A percentile compares a stretch with the other conserved stretches of the same genome.
Conservation (phyloP, 805 yeast species). For the Tetrapisispora phaffii region DNA sequence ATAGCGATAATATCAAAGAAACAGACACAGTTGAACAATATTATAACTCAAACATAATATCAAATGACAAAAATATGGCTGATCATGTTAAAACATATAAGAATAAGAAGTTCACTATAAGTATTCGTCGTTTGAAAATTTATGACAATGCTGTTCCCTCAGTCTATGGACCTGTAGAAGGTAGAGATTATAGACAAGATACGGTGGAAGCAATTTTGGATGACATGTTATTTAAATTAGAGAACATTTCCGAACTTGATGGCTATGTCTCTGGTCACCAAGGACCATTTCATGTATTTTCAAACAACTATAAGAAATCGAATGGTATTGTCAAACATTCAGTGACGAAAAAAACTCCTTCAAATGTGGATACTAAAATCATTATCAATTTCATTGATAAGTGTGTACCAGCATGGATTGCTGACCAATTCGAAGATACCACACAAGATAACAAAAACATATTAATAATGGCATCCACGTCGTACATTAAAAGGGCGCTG, state of each 20-base stretch:
- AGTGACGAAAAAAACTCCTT: background rate
- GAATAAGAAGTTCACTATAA: constrained; percentile 19
- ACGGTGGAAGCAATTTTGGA: constrained; percentile 16
- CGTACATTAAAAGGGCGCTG: background rate
- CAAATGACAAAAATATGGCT: background rate
- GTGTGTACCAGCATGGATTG: constrained; percentile 7
- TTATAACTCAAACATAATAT: background rate
- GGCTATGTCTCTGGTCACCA: constrained; percentile 2
- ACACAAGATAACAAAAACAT: background rate
- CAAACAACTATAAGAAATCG: background rate
- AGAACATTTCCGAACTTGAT: constrained; percentile 3
- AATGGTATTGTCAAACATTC: background rate
- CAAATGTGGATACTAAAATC: too few relatives aligned
- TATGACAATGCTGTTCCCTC: constrained; percentile 22
- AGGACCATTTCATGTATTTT: constrained; percentile 15
- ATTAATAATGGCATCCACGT: background rate
- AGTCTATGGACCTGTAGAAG: constrained; percentile 12
- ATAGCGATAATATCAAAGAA: background rate
- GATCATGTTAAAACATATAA: constrained; percentile 7
- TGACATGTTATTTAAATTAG: constrained; percentile 9
- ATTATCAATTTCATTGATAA: constrained; percentile 7
- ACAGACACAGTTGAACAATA: background rate
- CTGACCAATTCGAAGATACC: background rate
- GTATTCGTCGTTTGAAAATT: constrained; percentile 24
- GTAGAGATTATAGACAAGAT: constrained; percentile 13